Evolutionary conservation across 345 rosid species (phyloP).

Genomic region (Iberis pinnata): DNA sequence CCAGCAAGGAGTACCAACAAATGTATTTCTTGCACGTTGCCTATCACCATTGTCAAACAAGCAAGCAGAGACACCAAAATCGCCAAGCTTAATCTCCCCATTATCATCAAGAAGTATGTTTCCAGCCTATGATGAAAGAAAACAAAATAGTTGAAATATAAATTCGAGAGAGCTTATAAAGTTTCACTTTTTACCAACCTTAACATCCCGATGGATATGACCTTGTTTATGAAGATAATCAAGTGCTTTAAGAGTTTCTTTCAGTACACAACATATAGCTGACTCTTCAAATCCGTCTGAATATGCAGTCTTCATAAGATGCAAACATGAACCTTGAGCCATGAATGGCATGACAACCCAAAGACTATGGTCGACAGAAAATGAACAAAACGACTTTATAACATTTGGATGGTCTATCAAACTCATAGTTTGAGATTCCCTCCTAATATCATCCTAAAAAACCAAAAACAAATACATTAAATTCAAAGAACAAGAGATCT

Average conservation of each 20-base stretch:
- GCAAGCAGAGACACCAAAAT: slow-evolving; percentile 98
- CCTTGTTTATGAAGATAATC: slow-evolving; percentile 96
- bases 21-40: slow-evolving; percentile 90
- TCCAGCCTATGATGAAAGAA: slow-evolving; percentile 60
- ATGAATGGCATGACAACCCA: slow-evolving; percentile 99
- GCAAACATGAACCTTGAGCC: slow-evolving; percentile 98
- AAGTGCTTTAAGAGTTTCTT: slow-evolving; percentile 96
- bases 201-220: slow-evolving; percentile 96
- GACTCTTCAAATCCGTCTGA: slow-evolving; percentile 90
- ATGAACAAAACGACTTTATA: slow-evolving; percentile 78
- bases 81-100: slow-evolving; percentile 92
- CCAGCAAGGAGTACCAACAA: slow-evolving; percentile 99
- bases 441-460: slow-evolving; percentile 77
- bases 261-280: slow-evolving; percentile 78
- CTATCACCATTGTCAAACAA: slow-evolving; percentile 96
- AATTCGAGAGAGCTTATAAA: slow-evolving; percentile 8
- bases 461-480: background rate
- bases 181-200: slow-evolving; percentile 41
- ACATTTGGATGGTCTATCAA: slow-evolving; percentile 96
- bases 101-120: slow-evolving; percentile 76
- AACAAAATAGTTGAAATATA: slow-evolving; percentile 9
- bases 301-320: slow-evolving; percentile 91
- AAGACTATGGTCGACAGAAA: slow-evolving; percentile 73
- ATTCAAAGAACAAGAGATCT: background rate
- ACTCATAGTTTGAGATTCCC: slow-evolving; percentile 96